phyloP scores from a whole-genome alignment of 345 rosid species.

The Pistacia vera region DNA sequence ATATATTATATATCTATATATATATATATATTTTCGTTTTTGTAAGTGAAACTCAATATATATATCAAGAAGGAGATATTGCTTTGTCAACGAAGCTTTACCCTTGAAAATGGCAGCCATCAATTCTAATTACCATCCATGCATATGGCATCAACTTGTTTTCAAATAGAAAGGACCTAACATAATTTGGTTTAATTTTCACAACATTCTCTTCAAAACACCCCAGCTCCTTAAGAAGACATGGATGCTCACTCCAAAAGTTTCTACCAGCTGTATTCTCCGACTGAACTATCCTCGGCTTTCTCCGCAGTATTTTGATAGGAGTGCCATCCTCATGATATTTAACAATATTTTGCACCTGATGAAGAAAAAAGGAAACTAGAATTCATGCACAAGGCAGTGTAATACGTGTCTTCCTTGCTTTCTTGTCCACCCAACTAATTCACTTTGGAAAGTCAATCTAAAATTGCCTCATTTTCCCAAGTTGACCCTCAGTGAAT shows the following conservation, averaged over 20 bases:
- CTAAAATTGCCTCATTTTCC: too few relatives aligned
- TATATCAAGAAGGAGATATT: neutral
- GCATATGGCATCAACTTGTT: too few relatives aligned
- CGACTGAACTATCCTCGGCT: constrained; percentile 45
- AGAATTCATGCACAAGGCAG: too few relatives aligned
- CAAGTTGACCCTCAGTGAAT: too few relatives aligned
- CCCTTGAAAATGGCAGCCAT: too few relatives aligned
- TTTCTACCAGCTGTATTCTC: constrained; percentile 62
- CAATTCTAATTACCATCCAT: too few relatives aligned
- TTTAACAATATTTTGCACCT: neutral
- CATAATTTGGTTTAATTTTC: constrained; percentile 37
- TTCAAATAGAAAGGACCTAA: too few relatives aligned
- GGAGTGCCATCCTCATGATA: constrained; percentile 69
- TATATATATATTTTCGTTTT: neutral
- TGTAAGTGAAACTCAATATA: neutral
- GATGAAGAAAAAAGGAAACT: too few relatives aligned
- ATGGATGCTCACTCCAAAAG: constrained; percentile 66
- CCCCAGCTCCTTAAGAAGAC: constrained; percentile 43
- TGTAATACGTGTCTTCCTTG: too few relatives aligned
- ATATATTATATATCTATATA: too few relatives aligned
- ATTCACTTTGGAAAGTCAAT: too few relatives aligned
- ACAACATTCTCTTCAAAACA: constrained; percentile 51
- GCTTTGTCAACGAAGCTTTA: constrained; percentile 8
- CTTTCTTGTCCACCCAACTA: too few relatives aligned
- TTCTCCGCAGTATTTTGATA: constrained; percentile 72